Base-by-base conservation (phyloP, 1,139 yeast species). In the Magnusiomyces suaveolens region DNA sequence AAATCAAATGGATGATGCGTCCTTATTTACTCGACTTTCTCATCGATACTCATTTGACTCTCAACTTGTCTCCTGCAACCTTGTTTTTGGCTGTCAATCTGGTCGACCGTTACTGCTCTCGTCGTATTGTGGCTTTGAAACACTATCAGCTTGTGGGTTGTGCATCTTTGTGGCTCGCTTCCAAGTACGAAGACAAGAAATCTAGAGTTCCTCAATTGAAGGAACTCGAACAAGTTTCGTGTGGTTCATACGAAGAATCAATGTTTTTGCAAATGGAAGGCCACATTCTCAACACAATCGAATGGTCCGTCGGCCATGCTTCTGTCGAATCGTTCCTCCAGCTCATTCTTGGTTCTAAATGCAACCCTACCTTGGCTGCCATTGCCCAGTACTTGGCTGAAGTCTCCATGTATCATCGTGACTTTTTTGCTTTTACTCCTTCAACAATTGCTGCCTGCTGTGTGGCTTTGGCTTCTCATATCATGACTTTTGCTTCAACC, bases 191-290 rank as follows among this genome's bases (percentile, higher is more conserved):
- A 68, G 97, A 90, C 71, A 87, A 88, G 67, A 90, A 90, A 72
- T 79, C 83, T 57, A 76, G 92, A 58, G 92, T 88, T 10, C 96
- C 97, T 23, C 83, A 92, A 1, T 74, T 89, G 58, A 78, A 79
- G 55, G 96, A 89, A 67, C 77, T 89, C 41, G 77, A 84, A 18
- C 74, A 81, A 62, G 80, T 88, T 83, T 87, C 96, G 69, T 79
- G 95, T 58, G 81, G 82, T 63, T 89, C 89, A 12, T 90, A 88
- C 67, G 95, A 88, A 60, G 86, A 83, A 61, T 86, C 84, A 60
- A 88, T 90, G 95, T 90, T 92, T 71, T 79, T 86, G 48, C 97
- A 90, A 71, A 92, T 92, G 97, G 97, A 92, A 72, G 82, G 83
- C 72, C 97, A 92, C 70, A 84, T 92, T 47, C 75, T 92, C 55